Evolutionary conservation across 1,139 yeast species (phyloP).

Genomic region (Pichia inconspicua): DNA sequence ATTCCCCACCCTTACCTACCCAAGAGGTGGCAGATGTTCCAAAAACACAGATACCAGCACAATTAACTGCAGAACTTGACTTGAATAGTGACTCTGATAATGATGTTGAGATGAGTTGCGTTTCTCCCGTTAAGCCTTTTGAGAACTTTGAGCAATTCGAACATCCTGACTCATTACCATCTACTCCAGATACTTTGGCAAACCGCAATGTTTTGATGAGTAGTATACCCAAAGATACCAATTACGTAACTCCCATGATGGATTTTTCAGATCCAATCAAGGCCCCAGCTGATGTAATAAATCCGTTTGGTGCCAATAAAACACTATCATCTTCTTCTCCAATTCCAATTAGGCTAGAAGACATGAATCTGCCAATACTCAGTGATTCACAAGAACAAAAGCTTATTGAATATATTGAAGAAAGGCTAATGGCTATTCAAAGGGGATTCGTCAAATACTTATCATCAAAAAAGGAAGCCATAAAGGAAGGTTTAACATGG

Average conservation of each 20-base stretch:
- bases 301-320: slow-evolving; percentile 26
- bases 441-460: slow-evolving; percentile 58
- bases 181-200: slow-evolving; percentile 1
- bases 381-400: slow-evolving; percentile 50
- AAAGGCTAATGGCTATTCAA: slow-evolving; percentile 48
- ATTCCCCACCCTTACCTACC: slow-evolving; percentile 6
- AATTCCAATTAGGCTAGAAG: slow-evolving; percentile 7
- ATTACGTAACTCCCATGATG: slow-evolving; percentile 11
- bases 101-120: background rate
- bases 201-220: slow-evolving; percentile 1
- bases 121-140: background rate
- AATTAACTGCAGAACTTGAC: slow-evolving; percentile 9
- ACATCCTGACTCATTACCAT: slow-evolving; percentile 8
- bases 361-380: slow-evolving; percentile 18
- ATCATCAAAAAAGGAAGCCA: slow-evolving; percentile 27
- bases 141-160: slow-evolving; percentile 7
- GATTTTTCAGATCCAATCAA: slow-evolving; percentile 14
- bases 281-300: slow-evolving; percentile 17
- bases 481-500: slow-evolving; percentile 24
- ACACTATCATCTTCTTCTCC: slow-evolving; percentile 19
- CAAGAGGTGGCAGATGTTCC: slow-evolving; percentile 4
- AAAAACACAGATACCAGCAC: slow-evolving; percentile 4
- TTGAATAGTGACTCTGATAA: slow-evolving; percentile 7
- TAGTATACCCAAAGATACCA: slow-evolving; percentile 6
- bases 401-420: slow-evolving; percentile 55